Evolutionary conservation across 352 stramenopile genomes (phyloP).

Genomic region (Albugo candida): DNA sequence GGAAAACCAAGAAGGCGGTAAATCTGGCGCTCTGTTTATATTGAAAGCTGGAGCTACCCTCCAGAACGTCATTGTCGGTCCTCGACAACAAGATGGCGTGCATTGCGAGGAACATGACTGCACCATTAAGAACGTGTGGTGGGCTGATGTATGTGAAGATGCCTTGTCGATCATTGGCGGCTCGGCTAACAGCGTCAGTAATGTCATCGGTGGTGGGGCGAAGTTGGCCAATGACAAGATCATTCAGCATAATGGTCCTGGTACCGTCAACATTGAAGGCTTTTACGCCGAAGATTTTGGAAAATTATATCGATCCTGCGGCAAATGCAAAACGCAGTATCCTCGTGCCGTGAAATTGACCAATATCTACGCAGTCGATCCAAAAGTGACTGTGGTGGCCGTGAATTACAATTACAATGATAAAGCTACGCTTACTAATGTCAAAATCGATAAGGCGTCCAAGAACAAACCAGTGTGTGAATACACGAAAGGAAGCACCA

Average conservation of each 20-base stretch:
- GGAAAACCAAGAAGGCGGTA: slow-evolving; percentile 12
- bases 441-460: slow-evolving; percentile 13
- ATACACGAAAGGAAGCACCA: slow-evolving; percentile 12
- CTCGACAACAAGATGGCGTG: slow-evolving; percentile 27
- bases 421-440: slow-evolving; percentile 18
- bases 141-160: slow-evolving; percentile 29
- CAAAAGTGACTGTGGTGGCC: slow-evolving; percentile 20
- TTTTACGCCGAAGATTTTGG: slow-evolving; percentile 25
- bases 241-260: slow-evolving; percentile 24
- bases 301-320: slow-evolving; percentile 25
- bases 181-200: slow-evolving; percentile 13
- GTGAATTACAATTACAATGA: slow-evolving; percentile 23
- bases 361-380: slow-evolving; percentile 22
- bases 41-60: slow-evolving; percentile 23
- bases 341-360: slow-evolving; percentile 16
- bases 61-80: slow-evolving; percentile 37
- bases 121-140: slow-evolving; percentile 31
- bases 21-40: slow-evolving; percentile 17
- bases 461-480: slow-evolving; percentile 12
- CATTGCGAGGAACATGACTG: slow-evolving; percentile 20
- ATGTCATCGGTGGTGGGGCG: slow-evolving; percentile 17
- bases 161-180: slow-evolving; percentile 22
- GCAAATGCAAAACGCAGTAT: slow-evolving; percentile 18
- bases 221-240: slow-evolving; percentile 27
- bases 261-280: slow-evolving; percentile 20